Percentiles rank a stretch among this genome's conserved stretches.
Evolutionary conservation across 495 filamentous ascomycete genomes (phyloP).

Genomic region (Penicillium lividum): DNA sequence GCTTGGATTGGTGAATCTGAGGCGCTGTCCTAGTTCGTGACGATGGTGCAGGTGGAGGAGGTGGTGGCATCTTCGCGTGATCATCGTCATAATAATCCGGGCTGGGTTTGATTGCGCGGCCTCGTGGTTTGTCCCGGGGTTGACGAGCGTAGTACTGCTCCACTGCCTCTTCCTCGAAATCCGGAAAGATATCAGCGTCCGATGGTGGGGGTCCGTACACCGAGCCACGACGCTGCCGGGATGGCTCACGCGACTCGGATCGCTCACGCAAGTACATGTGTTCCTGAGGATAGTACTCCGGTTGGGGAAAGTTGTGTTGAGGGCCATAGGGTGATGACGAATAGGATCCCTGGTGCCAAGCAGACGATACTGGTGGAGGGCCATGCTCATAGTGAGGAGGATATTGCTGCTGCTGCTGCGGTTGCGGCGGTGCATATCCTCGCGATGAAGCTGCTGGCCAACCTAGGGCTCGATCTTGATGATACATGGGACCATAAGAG

Average conservation of each 20-base stretch:
- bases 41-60: conserved; percentile 29
- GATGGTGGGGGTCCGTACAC: conserved; percentile 35
- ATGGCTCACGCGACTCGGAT: conserved; percentile 37
- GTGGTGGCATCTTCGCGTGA: conserved; percentile 46
- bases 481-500: conserved; percentile 25
- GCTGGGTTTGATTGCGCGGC: conserved; percentile 14
- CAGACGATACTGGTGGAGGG: conserved; percentile 37
- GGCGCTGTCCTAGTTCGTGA: conserved; percentile 29
- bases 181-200: conserved; percentile 19
- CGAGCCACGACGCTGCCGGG: conserved; percentile 34
- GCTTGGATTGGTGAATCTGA: conserved; percentile 39
- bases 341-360: conserved; percentile 36
- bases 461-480: conserved; percentile 42
- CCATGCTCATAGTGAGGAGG: conserved; percentile 30
- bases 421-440: conserved; percentile 34
- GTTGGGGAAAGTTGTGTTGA: conserved; percentile 23
- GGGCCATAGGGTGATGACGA: conserved; percentile 32
- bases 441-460: conserved; percentile 27
- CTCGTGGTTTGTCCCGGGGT: conserved; percentile 10
- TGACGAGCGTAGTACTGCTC: conserved; percentile 22
- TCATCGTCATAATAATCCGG: conserved; percentile 42
- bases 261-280: conserved; percentile 28
- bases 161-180: conserved; percentile 33
- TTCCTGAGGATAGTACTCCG: conserved; percentile 25
- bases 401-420: conserved; percentile 10